phyloP scores from a whole-genome alignment of 495 filamentous ascomycete genomes.

The Penicillium waksmanii region DNA sequence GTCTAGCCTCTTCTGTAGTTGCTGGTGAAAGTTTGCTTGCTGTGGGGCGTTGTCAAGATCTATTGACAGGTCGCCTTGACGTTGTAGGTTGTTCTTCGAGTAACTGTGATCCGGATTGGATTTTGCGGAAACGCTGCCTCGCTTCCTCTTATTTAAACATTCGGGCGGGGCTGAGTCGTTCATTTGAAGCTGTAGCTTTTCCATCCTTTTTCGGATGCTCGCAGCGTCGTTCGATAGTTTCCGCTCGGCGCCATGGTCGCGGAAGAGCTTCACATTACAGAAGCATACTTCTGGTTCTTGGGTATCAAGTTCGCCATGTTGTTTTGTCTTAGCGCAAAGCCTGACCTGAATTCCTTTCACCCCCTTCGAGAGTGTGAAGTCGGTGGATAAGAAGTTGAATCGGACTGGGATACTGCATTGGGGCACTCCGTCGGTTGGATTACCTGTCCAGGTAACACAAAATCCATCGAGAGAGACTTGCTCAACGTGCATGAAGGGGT shows the following conservation, averaged over 20 bases:
- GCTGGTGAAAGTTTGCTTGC: neutral
- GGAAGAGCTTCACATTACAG: slow-evolving; percentile 96
- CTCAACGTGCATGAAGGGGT: slow-evolving; percentile 57
- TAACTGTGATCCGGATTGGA: neutral
- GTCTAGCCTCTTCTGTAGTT: neutral
- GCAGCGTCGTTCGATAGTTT: slow-evolving; percentile 92
- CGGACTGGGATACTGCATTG: slow-evolving; percentile 86
- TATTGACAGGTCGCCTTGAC: neutral
- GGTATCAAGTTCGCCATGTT: slow-evolving; percentile 28
- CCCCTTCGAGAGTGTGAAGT: slow-evolving; percentile 97
- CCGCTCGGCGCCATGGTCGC: slow-evolving; percentile 94
- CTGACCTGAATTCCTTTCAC: slow-evolving; percentile 95
- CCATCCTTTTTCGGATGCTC: slow-evolving; percentile 90
- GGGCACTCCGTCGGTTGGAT: slow-evolving; percentile 55
- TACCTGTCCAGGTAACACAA: slow-evolving; percentile 82
- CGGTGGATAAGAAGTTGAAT: slow-evolving; percentile 98
- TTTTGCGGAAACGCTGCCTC: neutral
- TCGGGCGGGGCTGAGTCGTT: neutral
- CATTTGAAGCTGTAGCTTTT: slow-evolving; percentile 69
- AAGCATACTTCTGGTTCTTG: slow-evolving; percentile 72
- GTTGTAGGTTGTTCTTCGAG: neutral
- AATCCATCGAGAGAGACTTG: slow-evolving; percentile 89
- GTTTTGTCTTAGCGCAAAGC: slow-evolving; percentile 86
- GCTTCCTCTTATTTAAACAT: slow-evolving; percentile 5
- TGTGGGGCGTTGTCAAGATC: neutral